Base-by-base conservation (phyloP, 1,284 basidiomycete genomes). In the Heterobasidion occidentale region DNA sequence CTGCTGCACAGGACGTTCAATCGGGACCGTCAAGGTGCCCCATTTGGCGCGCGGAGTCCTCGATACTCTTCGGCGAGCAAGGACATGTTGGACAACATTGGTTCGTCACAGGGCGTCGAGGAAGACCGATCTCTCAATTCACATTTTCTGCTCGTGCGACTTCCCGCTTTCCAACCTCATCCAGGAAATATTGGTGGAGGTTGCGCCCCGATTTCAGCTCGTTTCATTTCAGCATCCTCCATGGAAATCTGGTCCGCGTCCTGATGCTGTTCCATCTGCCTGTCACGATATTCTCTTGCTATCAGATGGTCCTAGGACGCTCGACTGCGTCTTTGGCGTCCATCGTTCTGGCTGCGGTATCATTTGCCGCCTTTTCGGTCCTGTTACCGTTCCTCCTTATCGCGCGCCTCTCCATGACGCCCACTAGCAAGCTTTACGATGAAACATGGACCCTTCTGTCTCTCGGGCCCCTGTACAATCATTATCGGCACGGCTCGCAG, bases 391-490 rank as follows among this genome's bases (percentile, higher is more conserved):
- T 80, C 9, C 78, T 86, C 55, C 75, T 97, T 17, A 76, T 96
- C 56, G 73, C 86, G 58, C 84, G 88, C 36, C 82, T 98, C 48
- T 83, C 83, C 36, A 77, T 84, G 56, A 94, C 88, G 0, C 83
- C 89, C 9, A 93, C 90, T 7, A 88, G 86, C 67, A 96, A 97
- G 68, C 80, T 98, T 3, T 98, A 97, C 69, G 94, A 96, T 62
- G 94, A 96, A 68, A 94, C 93, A 9, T 81, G 90, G 61, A 96
- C 94, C 0, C 77, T 98, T 11, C 82, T 97, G n/a, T 82, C 88
- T 1, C 78, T 94, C 11, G 96, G 96, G 7, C 92, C 94, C n/a
- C 76, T 98, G 54, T 99, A 99, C 73, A 97, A 96, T 71, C 89
- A 92, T 63, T 98, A 95, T 70, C 83, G 92, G 20, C 92, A 93